Base-by-base conservation (phyloP, 306 rosid species). In the Glycine tomentella region DNA sequence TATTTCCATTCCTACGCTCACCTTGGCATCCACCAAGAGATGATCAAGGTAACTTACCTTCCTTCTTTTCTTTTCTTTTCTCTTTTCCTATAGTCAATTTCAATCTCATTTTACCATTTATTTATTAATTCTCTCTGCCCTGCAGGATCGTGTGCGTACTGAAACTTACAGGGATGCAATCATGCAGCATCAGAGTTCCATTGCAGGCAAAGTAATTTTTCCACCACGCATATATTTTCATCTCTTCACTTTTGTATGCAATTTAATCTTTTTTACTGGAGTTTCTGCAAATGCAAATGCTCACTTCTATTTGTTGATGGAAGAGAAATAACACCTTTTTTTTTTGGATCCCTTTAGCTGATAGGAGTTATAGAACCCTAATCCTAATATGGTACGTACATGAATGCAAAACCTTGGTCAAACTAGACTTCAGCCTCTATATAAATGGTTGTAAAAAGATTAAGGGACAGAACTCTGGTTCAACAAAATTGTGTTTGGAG, bases 11-110 rank as follows among this genome's bases (percentile, higher is more conserved):
- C 99, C 57, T 95, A 95, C 78, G 88, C 99, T 20, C 97, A 95
- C 86, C 96, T 95, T 52, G 99, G 99, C 14, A 91, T 95, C 81
- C 99, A 95, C 80, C 96, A 95, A 76, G 99, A 91, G 79, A 95
- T 95, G 99, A 93, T 95, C 85, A 95, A 95, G 99, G 99, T 42
- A 42, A 42, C 9, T 5, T 4, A 38, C 46, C 46, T 42, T 92
- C 62, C 20, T 2, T 44, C 25, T 62, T 9, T 16, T n/a, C n/a
- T n/a, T n/a, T n/a, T n/a, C n/a, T n/a, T n/a, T n/a, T 76, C 55
- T 0, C 68, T 50, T 16, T 45, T 11, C 7, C 9, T 7, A 2
- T 36, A 36, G 57, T 14, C 49, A 20, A 75, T 58, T 66, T 48
- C 15, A 3, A 8, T 5, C 4, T 38, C 44, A 4, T 38, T 38